Evolutionary conservation across 331 rosid species (phyloP), one percentile per base, ranked within the genome.

Genomic region (Dryas integrifolia): DNA sequence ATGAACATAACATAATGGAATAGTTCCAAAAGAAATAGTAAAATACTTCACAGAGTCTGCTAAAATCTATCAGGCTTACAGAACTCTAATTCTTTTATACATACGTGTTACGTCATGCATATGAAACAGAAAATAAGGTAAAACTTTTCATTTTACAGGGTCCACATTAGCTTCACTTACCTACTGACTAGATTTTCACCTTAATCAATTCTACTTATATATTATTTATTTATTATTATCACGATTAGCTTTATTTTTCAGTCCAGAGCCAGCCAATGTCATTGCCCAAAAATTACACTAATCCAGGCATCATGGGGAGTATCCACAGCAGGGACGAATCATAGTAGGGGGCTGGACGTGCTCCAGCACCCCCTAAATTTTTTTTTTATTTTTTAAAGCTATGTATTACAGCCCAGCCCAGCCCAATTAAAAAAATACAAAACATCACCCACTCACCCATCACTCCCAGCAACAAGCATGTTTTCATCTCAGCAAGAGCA

Each of bases 141-240:
- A n/a, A 6, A 50, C 12, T 1, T 15, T 13, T 5, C 56, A 51
- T 7, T 51, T 51, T 16, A 14, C 56, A 58, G 4, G 5, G 9
- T 10, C 4, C 16, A 12, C 15, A 11, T 58, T 58, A 26, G 43
- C n/a, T 11, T 58, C 44, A 2, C 14, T 63, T n/a, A 16, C 5
- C 40, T 65, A 48, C 18, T 44, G 55, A 65, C 53, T 65, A 61
- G 48, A 44, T 66, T 46, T 67, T 50, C 9, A 30, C 30, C 21
- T 4, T 49, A 5, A 46, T 50, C 72, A 47, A 13, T 66, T 38
- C 9, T 9, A 68, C 16, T 35, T 10, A 35, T 39, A 30, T 30
- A 30, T 30, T 30, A 30, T 30, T 2, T 30, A 30, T 30, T 30
- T 30, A 30, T 2, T 30, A 30, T 30, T 30, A 30, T 30, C 35